These are phyloP conservation scores for Panellus pusillus DNA, from an alignment of 768 basidiomycete genomes.

Conservation along the genomic window DNA sequence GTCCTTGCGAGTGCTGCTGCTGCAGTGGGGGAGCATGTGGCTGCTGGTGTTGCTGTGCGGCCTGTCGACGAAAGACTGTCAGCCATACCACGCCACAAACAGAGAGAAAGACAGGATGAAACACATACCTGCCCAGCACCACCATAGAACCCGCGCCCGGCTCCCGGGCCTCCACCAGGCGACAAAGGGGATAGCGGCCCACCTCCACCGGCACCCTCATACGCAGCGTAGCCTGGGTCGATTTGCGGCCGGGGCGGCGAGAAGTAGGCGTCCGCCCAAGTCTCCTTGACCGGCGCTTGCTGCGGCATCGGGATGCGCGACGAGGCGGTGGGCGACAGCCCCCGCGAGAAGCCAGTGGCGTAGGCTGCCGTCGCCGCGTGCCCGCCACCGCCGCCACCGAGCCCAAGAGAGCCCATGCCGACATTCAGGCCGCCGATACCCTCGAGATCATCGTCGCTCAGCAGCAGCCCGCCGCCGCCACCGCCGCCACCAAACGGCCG, in stretches of 20 bases:
- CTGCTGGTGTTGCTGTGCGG: too few species aligned
- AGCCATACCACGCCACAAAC: too few species aligned
- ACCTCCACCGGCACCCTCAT: neutral
- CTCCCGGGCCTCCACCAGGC: neutral
- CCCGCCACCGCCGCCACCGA: neutral
- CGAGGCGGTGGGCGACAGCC: too few species aligned
- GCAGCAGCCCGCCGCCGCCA: slow-evolving; percentile 59
- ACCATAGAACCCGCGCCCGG: neutral
- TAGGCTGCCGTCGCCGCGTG: neutral
- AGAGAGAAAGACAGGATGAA: too few species aligned
- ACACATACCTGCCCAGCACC: too few species aligned
- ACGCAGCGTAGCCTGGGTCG: slow-evolving; percentile 11
- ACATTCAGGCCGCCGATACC: slow-evolving; percentile 45
- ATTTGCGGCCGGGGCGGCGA: neutral
- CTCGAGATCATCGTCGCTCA: slow-evolving; percentile 82
- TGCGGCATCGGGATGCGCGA: too few species aligned
- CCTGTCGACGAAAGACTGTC: too few species aligned
- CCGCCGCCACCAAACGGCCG: slow-evolving; percentile 18
- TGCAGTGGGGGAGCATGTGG: neutral
- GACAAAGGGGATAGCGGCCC: neutral
- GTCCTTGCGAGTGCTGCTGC: slow-evolving; percentile 13
- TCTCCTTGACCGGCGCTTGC: neutral
- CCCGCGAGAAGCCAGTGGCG: too few species aligned
- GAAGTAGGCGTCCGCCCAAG: slow-evolving; percentile 19
- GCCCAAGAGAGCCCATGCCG: slow-evolving; percentile 34